Percentiles rank a stretch among this genome's conserved stretches.
These are phyloP conservation scores for Fusarium sterilihyphosum DNA, from an alignment of 2,329 filamentous ascomycete species.

Conservation along the genomic window DNA sequence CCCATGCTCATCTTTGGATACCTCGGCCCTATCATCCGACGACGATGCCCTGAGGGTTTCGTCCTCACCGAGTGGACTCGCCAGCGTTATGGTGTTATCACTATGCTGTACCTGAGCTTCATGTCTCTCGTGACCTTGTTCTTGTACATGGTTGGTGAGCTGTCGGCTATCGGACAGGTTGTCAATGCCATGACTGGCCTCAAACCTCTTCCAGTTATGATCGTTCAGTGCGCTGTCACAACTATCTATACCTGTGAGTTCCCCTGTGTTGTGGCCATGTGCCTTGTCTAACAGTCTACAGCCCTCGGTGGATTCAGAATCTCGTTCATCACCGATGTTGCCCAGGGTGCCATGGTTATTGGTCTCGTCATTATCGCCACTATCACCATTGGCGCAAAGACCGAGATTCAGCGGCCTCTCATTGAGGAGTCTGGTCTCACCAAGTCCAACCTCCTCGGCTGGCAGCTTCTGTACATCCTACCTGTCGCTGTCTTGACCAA, in stretches of 20 bases:
- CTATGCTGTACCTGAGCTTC: constrained; percentile 79
- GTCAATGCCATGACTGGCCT: constrained; percentile 78
- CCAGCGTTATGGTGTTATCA: constrained; percentile 76
- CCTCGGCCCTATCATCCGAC: constrained; percentile 80
- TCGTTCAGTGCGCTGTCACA: constrained; percentile 80
- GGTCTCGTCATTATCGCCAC: constrained; percentile 79
- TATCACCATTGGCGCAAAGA: constrained; percentile 80
- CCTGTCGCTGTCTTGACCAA: constrained; percentile 84
- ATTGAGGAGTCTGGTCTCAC: constrained; percentile 76
- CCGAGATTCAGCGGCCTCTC: constrained; percentile 74
- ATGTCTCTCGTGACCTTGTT: constrained; percentile 85
- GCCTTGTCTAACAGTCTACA: constrained; percentile 45
- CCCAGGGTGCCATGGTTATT: constrained; percentile 82
- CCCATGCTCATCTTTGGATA: constrained; percentile 79
- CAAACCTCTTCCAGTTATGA: constrained; percentile 77
- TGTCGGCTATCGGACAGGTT: constrained; percentile 84
- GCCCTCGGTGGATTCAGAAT: constrained; percentile 84
- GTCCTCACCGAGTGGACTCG: constrained; percentile 87
- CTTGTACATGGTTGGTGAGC: constrained; percentile 86
- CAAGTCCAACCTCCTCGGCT: constrained; percentile 77
- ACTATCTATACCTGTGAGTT: constrained; percentile 82
- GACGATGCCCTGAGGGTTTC: constrained; percentile 84
- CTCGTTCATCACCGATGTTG: constrained; percentile 84
- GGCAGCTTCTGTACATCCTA: constrained; percentile 87
- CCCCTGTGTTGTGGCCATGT: too few species aligned